Base-by-base conservation (phyloP, 2,329 filamentous ascomycete genomes). In the Beauveria pseudobassiana region DNA sequence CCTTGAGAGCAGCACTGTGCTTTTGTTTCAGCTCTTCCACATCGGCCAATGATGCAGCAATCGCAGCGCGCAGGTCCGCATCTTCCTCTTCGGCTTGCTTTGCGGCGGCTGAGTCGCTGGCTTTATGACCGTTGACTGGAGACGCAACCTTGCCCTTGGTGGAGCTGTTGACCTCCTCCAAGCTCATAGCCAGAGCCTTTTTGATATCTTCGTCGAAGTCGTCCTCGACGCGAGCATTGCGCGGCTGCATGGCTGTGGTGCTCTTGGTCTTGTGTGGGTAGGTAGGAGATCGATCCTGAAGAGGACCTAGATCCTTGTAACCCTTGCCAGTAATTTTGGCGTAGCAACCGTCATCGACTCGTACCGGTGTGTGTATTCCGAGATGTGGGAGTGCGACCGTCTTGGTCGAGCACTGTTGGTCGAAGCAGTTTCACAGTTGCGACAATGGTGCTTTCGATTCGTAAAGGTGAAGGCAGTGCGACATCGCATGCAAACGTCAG, bases 11-110 rank as follows among this genome's bases (percentile, higher is more conserved):
- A 5, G 89, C 90, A 1, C 92, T 86, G 72, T 98, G 92, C 67
- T 87, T 87, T 76, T 93, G 89, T 80, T 99, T 98, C 73, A 99
- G 93, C 73, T 97, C 90, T 75, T 99, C 95, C 91, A 98, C 97
- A 71, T 99, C 95, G 26, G 90, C 89, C 63, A 99, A 74, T 5
- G 95, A 98, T 20, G 96, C 93, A 42, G 93, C 93, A 71, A 99
- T 98, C 4, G 95, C 95, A 28, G 93, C 92, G 72, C 95, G 96
- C 30, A 99, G 77, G 69, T 98, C 93, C 0, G 91, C 88, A 70
- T 99, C 95, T 61, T 97, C 93, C 62, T 96, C 92, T 59, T 96
- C 91, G 3, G 84, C 85, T 58, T 75, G 76, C 68, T 78, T 80
- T 63, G 74, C 59, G 3, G 73, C 66, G 3, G 71, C 64, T 3